A percentile compares a stretch with the other conserved stretches of the same genome.
phyloP scores from a whole-genome alignment of 1,284 basidiomycete species.

The Paramarasmius palmivorus region DNA sequence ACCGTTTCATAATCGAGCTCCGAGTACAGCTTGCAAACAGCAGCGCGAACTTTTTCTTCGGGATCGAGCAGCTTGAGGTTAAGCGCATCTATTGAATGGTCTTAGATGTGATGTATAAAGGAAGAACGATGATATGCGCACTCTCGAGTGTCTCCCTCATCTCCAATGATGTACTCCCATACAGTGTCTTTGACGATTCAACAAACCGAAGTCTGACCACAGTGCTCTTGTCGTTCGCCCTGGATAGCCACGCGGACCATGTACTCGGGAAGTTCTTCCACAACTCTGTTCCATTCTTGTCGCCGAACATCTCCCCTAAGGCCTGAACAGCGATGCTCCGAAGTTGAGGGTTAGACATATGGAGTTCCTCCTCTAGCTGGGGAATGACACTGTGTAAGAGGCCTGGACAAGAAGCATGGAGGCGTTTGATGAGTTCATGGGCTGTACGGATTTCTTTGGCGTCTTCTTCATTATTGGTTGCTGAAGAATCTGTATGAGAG shows the following conservation, averaged over 20 bases:
- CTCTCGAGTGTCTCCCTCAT: constrained; percentile 73
- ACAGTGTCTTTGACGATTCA: constrained; percentile 65
- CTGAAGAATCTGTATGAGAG: constrained; percentile 53
- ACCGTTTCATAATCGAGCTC: constrained; percentile 90
- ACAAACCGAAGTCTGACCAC: constrained; percentile 80
- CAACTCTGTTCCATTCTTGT: constrained; percentile 72
- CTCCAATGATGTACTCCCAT: constrained; percentile 65
- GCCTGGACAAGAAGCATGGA: constrained; percentile 80
- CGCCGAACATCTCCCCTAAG: constrained; percentile 89
- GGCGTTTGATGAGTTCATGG: constrained; percentile 84
- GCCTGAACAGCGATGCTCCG: constrained; percentile 81
- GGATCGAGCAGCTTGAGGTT: constrained; percentile 78
- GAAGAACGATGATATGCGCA: constrained; percentile 26
- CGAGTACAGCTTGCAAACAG: constrained; percentile 81
- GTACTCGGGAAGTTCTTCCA: constrained; percentile 80
- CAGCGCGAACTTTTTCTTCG: constrained; percentile 89
- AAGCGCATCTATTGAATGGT: constrained; percentile 47
- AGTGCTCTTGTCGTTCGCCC: constrained; percentile 78
- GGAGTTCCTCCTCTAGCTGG: constrained; percentile 89
- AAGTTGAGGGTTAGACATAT: constrained; percentile 73
- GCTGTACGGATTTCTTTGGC: constrained; percentile 70
- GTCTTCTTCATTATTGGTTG: constrained; percentile 42
- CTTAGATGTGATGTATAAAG: constrained; percentile 12
- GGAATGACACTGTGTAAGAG: constrained; percentile 91
- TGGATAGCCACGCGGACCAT: constrained; percentile 85